phyloP scores from a whole-genome alignment of 176 grass and related monocot species.

The Raddia guianensis region DNA sequence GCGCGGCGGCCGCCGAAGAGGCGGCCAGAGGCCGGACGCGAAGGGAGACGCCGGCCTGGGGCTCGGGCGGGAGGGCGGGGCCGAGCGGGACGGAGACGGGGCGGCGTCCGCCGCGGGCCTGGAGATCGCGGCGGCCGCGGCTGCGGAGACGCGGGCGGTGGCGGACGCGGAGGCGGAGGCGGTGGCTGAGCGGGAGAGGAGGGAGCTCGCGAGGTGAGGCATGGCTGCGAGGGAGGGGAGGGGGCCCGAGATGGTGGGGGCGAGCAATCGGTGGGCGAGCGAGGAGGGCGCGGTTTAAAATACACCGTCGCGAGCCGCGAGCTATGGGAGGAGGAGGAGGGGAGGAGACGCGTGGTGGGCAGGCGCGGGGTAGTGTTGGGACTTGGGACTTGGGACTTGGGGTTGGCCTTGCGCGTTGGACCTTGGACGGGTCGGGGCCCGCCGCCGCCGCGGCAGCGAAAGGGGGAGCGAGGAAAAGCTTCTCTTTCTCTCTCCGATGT shows the following conservation, averaged over 20 bases:
- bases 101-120: conserved; percentile 28
- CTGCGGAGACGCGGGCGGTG: conserved; percentile 23
- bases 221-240: conserved; percentile 36
- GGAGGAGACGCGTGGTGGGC: conserved; percentile 55
- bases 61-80: background rate
- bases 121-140: conserved; percentile 30
- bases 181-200: conserved; percentile 54
- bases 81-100: background rate
- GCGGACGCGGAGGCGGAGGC: background rate
- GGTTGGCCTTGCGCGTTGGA: conserved; percentile 25
- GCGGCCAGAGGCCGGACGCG: conserved; percentile 59
- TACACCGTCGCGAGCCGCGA: conserved; percentile 46
- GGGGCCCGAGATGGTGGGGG: background rate
- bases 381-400: conserved; percentile 15
- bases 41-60: conserved; percentile 39
- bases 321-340: background rate
- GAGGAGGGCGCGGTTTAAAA: conserved; percentile 22
- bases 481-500: background rate
- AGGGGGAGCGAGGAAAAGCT: background rate
- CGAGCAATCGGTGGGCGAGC: background rate
- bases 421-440: background rate
- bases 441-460: conserved; percentile 35
- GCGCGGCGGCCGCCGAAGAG: conserved; percentile 57
- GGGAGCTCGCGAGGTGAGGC: conserved; percentile 54
- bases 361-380: conserved; percentile 55